Evolutionary conservation across 2,329 filamentous ascomycete species (phyloP), one percentile per base, ranked within the genome.

Genomic region (Trichoderma harzianum): DNA sequence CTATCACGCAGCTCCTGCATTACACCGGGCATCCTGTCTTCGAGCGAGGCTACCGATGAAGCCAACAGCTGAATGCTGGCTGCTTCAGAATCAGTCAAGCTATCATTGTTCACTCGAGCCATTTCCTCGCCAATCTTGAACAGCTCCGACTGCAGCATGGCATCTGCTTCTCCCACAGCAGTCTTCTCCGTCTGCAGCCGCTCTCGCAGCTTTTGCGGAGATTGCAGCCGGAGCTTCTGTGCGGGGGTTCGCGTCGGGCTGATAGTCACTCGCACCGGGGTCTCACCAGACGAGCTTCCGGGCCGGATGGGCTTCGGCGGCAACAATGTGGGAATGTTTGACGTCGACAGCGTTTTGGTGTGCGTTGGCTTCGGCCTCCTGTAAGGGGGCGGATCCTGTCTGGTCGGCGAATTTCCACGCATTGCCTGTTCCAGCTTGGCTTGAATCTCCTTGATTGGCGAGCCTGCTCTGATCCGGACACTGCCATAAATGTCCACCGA

Each of bases 101-200:
- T 77, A 67, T 79, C 78, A 74, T 76, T 81, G 77, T 86, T 86
- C 53, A 89, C 81, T 47, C 85, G 84, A 24, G 90, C 90, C 83
- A 97, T 89, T 79, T 98, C 94, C 72, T 93, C 90, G 1, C 92
- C 89, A 76, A 98, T 95, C 74, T 92, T 91, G 65, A 89, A 89
- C 10, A 98, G 84, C 79, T 98, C 95, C 5, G 89, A 88, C 79
- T 92, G 89, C 16, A 98, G 82, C 4, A 87, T 87, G 3, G 87
- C 86, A 73, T 95, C 93, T 0, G 91, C 90, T 10, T 90, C 89
- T 6, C 90, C 89, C 18, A 95, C 89, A 0, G 91, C 88, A 70
- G 88, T 90, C 80, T 94, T 94, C 79, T 97, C 94, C 62, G 89
- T 91, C 76, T 95, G 92, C 0, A 98, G 86, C 39, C 95, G 91